Base-by-base conservation (phyloP, 306 rosid species). In the Quercus parvula region DNA sequence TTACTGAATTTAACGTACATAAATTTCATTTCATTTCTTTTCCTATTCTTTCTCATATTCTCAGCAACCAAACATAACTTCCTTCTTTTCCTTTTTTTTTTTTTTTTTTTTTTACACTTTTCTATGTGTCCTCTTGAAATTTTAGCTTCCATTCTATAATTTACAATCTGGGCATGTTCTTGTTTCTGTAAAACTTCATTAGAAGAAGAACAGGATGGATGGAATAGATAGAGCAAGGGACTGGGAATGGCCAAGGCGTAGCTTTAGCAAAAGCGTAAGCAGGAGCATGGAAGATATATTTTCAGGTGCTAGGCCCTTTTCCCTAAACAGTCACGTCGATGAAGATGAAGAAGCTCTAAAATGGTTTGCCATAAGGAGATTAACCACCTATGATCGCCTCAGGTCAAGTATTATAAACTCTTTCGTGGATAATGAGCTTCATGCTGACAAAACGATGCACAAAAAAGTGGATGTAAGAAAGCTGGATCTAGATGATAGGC, bases 281-380 rank as follows among this genome's bases (percentile, higher is more conserved):
- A 84, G 98, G 98, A 86, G 74, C 76, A 85, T 89, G 97, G 98
- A 92, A 30, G 97, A 91, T 22, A 92, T 92, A 54, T 91, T 92
- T 75, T 76, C 88, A 1, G 76, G 86, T 8, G 90, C 89, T 0
- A 74, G 86, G 59, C 82, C 85, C 17, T 94, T 97, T 1, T 73
- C 90, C 6, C 81, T 94, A 55, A 85, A 69, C 76, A 81, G 82
- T 7, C 83, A 63, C 0, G 79, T 66, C 0, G 94, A 90, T 22
- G 97, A 94, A 78, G 94, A 90, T 22, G 97, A 94, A 78, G 98
- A 94, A 57, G 94, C 98, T 81, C 91, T 94, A 19, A 89, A 76
- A 51, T 92, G 98, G 98, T 97, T 94, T 31, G 97, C 98, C 70
- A 92, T 94, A 35, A 97, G 92, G 82, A 94, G 84, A 51, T 77